Evolutionary conservation across 1,284 basidiomycete species (phyloP), one percentile per base, ranked within the genome.

Genomic region (Sporisorium sorghi): DNA sequence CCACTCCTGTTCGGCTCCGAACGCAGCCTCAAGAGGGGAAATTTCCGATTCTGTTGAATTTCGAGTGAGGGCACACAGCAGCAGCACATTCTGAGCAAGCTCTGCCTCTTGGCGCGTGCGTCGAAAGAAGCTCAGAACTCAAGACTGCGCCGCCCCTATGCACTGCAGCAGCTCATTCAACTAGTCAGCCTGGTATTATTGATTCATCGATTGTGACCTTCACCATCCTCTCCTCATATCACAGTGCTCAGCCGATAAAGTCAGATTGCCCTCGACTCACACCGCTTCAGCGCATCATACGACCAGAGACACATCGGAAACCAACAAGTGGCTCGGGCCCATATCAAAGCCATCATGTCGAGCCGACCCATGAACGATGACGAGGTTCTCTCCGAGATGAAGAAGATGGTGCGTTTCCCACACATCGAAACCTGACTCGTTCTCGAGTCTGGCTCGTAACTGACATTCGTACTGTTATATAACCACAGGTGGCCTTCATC

Each of bases 381-480:
- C 82, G 95, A 98, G 87, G 95, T 98, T 39, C 88, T 94, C 84
- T 92, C 87, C 81, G 95, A 98, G 89, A 94, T 97, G 93, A 97
- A 94, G 88, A 98, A 98, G 90, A 97, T 98, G 95, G 95, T 80
- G 52, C 23, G 75, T 58, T 1, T 19, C 21, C 42, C 6, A 17
- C 35, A 35, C 42, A 37, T 24, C 19, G 14, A 40, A 32, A 17
- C 5, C 42, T 9, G 5, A 5, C 12, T 50, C 6, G 33, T 14
- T 24, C 9, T 9, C 5, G 24, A 24, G 0, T 21, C 15, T n/a
- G 24, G n/a, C 17, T 21, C 12, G 10, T 6, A 35, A 26, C 50
- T 42, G 9, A 52, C 26, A 21, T 19, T 7, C 49, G n/a, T 50
- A 11, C 15, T 4, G 11, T 15, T 35, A 15, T 35, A 14, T 32